Percentiles rank a stretch among this genome's conserved stretches.
Conservation (phyloP, 345 rosid genomes). For the Aquilaria yunnanensis region DNA sequence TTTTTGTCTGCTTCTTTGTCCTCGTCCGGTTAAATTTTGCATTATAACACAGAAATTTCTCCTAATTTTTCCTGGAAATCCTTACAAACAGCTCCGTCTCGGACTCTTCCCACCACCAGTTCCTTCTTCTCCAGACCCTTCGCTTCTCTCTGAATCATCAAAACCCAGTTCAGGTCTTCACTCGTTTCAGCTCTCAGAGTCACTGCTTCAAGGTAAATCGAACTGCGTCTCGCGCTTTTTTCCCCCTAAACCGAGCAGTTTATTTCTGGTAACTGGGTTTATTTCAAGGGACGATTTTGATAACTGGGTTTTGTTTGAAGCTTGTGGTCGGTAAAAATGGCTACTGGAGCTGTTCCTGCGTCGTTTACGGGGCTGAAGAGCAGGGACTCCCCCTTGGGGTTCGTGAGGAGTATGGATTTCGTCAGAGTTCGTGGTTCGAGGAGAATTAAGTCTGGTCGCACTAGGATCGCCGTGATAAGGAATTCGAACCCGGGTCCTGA, state of each 20-base stretch:
- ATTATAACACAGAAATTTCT: neutral
- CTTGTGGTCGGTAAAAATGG: conserved; percentile 39
- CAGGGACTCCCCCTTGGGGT: conserved; percentile 53
- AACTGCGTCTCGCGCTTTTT: neutral
- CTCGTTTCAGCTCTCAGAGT: neutral
- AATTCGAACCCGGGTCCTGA: conserved; percentile 61
- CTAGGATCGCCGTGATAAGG: conserved; percentile 44
- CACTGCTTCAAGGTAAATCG: conserved; percentile 9
- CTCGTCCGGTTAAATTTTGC: no score
- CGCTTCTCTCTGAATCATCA: conserved; percentile 9
- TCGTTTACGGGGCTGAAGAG: conserved; percentile 59
- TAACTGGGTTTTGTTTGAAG: conserved; percentile 1
- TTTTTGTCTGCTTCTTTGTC: no score
- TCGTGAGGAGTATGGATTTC: conserved; percentile 48
- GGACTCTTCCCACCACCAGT: conserved; percentile 32
- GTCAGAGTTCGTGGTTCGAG: conserved; percentile 59
- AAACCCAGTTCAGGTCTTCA: neutral
- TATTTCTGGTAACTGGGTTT: neutral
- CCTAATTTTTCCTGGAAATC: conserved; percentile 10
- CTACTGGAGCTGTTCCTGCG: conserved; percentile 66
- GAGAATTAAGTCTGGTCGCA: conserved; percentile 41
- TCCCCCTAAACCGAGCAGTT: no score
- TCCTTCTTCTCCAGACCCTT: conserved; percentile 24
- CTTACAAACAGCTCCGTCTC: conserved; percentile 25
- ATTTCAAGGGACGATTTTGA: neutral